Evolutionary conservation across 140 eudicot species (phyloP).

Genomic region (Artemisia princeps): DNA sequence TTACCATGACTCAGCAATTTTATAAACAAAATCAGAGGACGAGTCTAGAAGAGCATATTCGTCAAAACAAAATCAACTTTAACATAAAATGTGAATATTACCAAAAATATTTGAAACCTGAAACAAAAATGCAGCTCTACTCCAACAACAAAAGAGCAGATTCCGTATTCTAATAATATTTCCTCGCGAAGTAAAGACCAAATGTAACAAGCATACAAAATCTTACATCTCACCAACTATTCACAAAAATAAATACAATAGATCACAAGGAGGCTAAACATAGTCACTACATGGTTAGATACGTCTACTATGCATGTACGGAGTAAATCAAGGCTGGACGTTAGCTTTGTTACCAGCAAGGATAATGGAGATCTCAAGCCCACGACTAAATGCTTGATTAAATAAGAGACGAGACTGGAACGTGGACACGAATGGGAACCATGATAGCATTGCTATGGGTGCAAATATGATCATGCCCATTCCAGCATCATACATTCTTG

Average conservation of each 20-base stretch:
- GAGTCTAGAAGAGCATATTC: no score
- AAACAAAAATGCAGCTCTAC: no score
- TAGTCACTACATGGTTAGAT: conserved; percentile 1
- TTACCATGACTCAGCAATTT: no score
- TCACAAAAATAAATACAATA: conserved; percentile 23
- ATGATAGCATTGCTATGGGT: conserved; percentile 85
- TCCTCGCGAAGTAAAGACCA: no score
- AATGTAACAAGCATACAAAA: conserved; percentile 10
- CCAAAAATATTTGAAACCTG: no score
- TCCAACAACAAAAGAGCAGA: no score
- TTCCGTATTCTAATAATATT: no score
- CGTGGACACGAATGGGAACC: conserved; percentile 95
- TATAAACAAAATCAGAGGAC: no score
- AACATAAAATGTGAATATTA: no score
- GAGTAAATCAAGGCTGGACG: conserved; percentile 38
- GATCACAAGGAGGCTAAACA: conserved; percentile 7
- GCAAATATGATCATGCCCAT: conserved; percentile 89
- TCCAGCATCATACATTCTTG: conserved; percentile 95
- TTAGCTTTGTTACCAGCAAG: conserved; percentile 99
- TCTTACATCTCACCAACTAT: conserved; percentile 20
- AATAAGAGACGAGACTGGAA: conserved; percentile 96
- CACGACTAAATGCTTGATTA: conserved; percentile 97
- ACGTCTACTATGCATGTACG: conserved; percentile 9
- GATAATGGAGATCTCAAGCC: conserved; percentile 88
- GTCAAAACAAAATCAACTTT: no score